Base-by-base conservation (phyloP, 192 early-diverging fungal genomes). In the Coemansia sp. region DNA sequence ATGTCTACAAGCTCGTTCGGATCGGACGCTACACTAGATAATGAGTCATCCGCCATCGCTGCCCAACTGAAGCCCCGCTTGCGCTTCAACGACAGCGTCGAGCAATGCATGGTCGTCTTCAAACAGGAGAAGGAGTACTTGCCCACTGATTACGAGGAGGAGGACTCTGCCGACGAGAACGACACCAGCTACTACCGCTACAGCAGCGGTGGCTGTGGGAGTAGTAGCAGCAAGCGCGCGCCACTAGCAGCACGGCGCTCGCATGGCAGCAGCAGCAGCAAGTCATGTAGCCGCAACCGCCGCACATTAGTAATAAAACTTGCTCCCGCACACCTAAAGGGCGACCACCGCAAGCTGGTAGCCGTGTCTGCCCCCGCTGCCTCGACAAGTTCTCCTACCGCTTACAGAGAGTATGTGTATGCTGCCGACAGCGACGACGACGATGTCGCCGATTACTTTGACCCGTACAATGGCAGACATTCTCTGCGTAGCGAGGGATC, bases 51-150 rank as follows among this genome's bases (percentile, higher is more conserved):
- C 14, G 37, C 65, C 4, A 32, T 4, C 34, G 50, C 59, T 23
- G 21, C 29, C 38, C n/a, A 45, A 17, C 61, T 75, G 5, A 63
- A 68, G 67, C 80, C 84, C 15, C 74, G 80, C 8, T 46, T 85
- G 61, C 74, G 84, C 41, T 85, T 85, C 69, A 85, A 85, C 63
- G 64, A 82, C 65, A 64, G 62, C 17, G 84, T 85, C 19, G 84
- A 85, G 77, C 84, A 85, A 51, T 85, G 84, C 51, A 82, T 82
- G 79, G 80, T 78, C 3, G 74, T 82, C 66, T 84, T 84, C 60
- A 71, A 75, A 34, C 76, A 84, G 61, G 82, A 84, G 42, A 76
- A 74, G 62, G 84, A 85, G 75, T 77, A 72, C 25, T 55, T 82
- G 68, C 75, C 76, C 48, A 77, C 78, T 0, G 84, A 82, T 62